phyloP scores from a whole-genome alignment of 2,329 filamentous ascomycete genomes.

The Proliferodiscus dingleyae region DNA sequence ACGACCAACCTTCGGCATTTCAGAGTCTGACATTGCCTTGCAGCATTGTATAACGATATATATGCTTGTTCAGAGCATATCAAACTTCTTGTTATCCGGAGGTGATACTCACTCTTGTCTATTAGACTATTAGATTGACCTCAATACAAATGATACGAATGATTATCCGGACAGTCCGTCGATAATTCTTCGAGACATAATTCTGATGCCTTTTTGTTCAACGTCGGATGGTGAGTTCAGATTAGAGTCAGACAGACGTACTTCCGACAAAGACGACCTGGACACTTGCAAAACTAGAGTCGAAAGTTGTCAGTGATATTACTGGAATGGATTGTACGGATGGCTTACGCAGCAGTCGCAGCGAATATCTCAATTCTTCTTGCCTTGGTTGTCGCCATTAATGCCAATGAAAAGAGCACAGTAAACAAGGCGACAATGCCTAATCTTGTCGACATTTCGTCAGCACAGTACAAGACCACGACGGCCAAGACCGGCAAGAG shows the following conservation, averaged over 20 bases:
- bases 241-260: not conserved
- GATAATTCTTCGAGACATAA: too few relatives aligned
- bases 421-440: slow-evolving; percentile 18
- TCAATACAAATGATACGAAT: not conserved
- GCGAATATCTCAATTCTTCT: slow-evolving; percentile 16
- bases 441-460: slow-evolving; percentile 5
- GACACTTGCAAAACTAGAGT: slow-evolving; percentile 8
- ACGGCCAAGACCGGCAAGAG: not conserved
- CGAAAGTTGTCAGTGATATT: not conserved
- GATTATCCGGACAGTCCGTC: too few relatives aligned
- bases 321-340: not conserved
- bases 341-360: slow-evolving; percentile 13
- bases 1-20: too few relatives aligned
- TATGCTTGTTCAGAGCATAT: too few relatives aligned
- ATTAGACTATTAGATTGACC: too few relatives aligned
- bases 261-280: slow-evolving; percentile 13
- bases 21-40: too few relatives aligned
- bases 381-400: slow-evolving; percentile 15
- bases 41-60: too few relatives aligned
- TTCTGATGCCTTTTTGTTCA: too few relatives aligned
- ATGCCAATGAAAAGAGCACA: slow-evolving; percentile 13
- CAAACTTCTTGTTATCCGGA: too few relatives aligned
- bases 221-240: too few relatives aligned
- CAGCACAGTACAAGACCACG: slow-evolving; percentile 4
- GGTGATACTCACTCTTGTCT: too few relatives aligned